phyloP scores from a whole-genome alignment of 2,329 filamentous ascomycete genomes.

The Cercospora beticola region DNA sequence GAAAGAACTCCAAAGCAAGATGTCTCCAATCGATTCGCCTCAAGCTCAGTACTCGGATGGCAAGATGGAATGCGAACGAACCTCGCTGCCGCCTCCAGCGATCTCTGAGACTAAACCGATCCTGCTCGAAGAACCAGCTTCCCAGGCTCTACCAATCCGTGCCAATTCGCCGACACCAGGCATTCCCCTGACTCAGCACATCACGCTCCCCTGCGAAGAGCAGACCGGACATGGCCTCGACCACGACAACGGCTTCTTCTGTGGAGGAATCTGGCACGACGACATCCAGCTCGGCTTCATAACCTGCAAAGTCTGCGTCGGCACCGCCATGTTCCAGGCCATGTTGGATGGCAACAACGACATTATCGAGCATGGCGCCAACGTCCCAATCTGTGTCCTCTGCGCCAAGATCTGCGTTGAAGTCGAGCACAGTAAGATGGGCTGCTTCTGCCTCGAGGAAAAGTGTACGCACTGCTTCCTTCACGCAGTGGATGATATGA shows the following conservation, averaged over 20 bases:
- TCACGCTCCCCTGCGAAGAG: not conserved
- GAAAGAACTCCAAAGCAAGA: not conserved
- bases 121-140: not conserved
- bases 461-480: not conserved
- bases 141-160: not conserved
- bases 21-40: not conserved
- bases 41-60: not conserved
- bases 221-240: not conserved
- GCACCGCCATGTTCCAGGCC: not conserved
- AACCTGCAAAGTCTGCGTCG: not conserved
- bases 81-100: not conserved
- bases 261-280: not conserved
- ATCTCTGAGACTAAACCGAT: not conserved
- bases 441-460: not conserved
- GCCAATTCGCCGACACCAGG: not conserved
- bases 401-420: not conserved
- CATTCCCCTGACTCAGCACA: not conserved
- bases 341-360: not conserved
- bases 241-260: not conserved
- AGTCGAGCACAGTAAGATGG: not conserved
- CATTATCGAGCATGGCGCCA: not conserved
- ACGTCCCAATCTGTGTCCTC: not conserved
- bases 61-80: not conserved
- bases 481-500: not conserved
- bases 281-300: not conserved